Base-by-base conservation (phyloP, 805 yeast genomes). In the Yarrowia sp. region DNA sequence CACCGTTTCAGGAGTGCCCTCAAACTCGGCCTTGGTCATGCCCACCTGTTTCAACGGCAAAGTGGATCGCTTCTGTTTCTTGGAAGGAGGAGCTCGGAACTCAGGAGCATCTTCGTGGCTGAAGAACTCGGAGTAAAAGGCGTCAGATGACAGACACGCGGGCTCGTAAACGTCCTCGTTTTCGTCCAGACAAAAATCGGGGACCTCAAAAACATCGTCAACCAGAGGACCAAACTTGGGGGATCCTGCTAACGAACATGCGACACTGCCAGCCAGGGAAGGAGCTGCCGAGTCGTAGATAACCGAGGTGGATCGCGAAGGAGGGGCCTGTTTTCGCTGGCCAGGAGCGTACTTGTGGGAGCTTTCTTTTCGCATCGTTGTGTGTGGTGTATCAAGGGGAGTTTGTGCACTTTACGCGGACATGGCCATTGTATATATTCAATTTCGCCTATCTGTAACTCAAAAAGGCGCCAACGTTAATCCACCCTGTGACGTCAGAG, bases 41-140 rank as follows among this genome's bases (percentile, higher is more conserved):
- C 65, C 65, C 65, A 59, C 65, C 50, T 43, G 50, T 16, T 59
- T 59, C 11, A 59, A 42, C 3, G 52, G 52, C 50, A 59, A 4
- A 8, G 50, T 43, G 14, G 65, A 45, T 15, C 50, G 65, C 16
- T 36, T 59, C 14, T 35, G 50, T 14, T 53, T 53, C 45, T 53
- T 53, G 45, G 45, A 16, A 5, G 42, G 42, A 45, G 50, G 42
- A 1, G 42, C 41, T 8, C 52, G 41, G 35, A 43, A 11, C 16
- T 43, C 52, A 7, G 40, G 26, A 1, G 41, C 14, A 9, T 59
- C 50, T 11, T 59, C 40, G 32, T 42, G 11, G 26, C n/a, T 56
- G 52, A 59, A 59, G 5, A 59, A 59, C 16, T 42, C 50, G 9
- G 65, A 43, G 42, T 59, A 59, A 12, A 59, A 59, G 26, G 42